Conservation (phyloP, 352 stramenopile genomes). For the Pythium rhizo-oryzae region DNA sequence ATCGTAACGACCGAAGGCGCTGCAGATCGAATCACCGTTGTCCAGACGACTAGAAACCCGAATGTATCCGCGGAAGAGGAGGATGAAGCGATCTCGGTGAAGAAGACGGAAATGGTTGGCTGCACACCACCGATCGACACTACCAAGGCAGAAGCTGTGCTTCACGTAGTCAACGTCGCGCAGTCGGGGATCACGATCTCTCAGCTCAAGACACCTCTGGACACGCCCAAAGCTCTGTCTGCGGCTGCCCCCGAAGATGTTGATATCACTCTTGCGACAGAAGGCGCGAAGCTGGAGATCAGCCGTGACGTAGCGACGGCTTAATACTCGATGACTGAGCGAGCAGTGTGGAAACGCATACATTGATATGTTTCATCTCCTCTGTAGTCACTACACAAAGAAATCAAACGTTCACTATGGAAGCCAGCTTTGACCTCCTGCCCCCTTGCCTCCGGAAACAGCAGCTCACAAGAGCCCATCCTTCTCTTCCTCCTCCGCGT, state of each 20-base stretch:
- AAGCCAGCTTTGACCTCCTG: too few relatives aligned
- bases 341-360: neutral
- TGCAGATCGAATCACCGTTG: conserved; percentile 35
- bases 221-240: neutral
- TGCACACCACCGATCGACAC: conserved; percentile 39
- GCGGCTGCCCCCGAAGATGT: conserved; percentile 17
- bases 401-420: too few relatives aligned
- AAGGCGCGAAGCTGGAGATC: neutral
- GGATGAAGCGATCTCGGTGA: conserved; percentile 33
- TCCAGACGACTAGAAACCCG: conserved; percentile 35
- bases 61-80: conserved; percentile 33
- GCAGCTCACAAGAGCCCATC: conserved; percentile 55
- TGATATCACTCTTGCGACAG: conserved; percentile 1
- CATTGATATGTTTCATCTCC: neutral
- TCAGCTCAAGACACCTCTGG: conserved; percentile 23
- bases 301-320: conserved; percentile 2
- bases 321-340: too few relatives aligned
- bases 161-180: conserved; percentile 51
- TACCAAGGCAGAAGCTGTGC: conserved; percentile 6
- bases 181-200: conserved; percentile 45
- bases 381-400: neutral
- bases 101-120: conserved; percentile 62
- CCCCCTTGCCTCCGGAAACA: too few relatives aligned
- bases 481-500: conserved; percentile 54
- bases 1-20: conserved; percentile 27